Percentiles rank a stretch among this genome's conserved stretches.
Evolutionary conservation across 371 early-diverging fungal genomes (phyloP).

Genomic region (Capillidium heterosporum): DNA sequence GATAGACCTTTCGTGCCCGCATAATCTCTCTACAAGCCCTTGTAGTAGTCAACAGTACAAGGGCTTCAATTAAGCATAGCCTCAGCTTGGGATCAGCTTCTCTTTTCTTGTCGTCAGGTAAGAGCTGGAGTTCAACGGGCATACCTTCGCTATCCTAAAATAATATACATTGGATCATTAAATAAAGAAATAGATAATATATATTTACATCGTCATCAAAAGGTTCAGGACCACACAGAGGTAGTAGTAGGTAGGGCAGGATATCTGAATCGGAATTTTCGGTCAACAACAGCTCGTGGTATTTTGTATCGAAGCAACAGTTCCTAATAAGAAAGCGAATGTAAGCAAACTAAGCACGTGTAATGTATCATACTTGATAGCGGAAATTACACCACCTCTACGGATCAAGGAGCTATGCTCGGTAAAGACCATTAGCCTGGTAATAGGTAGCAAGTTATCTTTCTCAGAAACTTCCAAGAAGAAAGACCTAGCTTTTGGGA

Average conservation of each 20-base stretch:
- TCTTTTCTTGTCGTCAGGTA: constrained; percentile 67
- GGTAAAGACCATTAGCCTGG: constrained; percentile 67
- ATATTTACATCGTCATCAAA: constrained; percentile 50
- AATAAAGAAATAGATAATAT: not conserved
- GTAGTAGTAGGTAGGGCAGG: constrained; percentile 69
- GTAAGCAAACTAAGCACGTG: not conserved
- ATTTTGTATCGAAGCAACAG: constrained; percentile 57
- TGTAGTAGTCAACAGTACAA: constrained; percentile 62
- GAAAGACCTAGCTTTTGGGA: constrained; percentile 47
- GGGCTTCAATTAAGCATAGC: constrained; percentile 46
- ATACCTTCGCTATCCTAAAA: constrained; percentile 76
- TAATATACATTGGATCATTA: not conserved
- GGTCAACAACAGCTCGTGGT: constrained; percentile 34
- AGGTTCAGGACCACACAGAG: constrained; percentile 83
- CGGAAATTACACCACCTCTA: constrained; percentile 67
- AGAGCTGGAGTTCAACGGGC: constrained; percentile 79
- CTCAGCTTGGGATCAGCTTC: constrained; percentile 65
- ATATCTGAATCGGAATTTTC: constrained; percentile 50
- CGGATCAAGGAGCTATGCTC: constrained; percentile 69
- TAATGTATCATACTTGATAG: constrained; percentile 41
- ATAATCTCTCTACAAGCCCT: constrained; percentile 57
- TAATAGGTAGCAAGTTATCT: constrained; percentile 43
- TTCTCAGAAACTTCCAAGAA: constrained; percentile 35
- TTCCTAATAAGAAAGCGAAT: constrained; percentile 24
- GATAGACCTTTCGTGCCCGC: constrained; percentile 66